Evolutionary conservation across 495 filamentous ascomycete genomes (phyloP).

Genomic region (Neurospora sp.): DNA sequence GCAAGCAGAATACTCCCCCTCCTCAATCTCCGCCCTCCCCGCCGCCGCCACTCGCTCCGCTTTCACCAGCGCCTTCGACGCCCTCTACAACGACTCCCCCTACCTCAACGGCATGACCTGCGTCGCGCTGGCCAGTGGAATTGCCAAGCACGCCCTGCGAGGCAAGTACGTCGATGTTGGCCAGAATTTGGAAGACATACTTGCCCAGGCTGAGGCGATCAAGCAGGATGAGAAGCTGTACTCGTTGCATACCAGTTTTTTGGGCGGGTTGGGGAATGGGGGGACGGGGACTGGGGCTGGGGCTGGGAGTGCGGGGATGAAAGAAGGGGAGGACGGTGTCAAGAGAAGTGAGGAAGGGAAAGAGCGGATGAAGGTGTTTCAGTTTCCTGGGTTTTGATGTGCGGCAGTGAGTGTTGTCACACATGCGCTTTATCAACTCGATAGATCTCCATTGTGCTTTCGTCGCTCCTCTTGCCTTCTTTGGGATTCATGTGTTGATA

Average conservation of each 20-base stretch:
- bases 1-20: conserved; percentile 16
- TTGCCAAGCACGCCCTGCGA: conserved; percentile 18
- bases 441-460: too few species aligned
- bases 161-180: conserved; percentile 24
- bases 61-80: conserved; percentile 15
- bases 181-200: conserved; percentile 25
- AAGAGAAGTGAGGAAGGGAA: background rate
- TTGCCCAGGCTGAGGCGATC: conserved; percentile 16
- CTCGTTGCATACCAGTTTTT: conserved; percentile 17
- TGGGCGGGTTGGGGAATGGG: conserved; percentile 17
- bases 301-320: too few species aligned
- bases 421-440: too few species aligned
- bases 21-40: conserved; percentile 15
- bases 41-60: conserved; percentile 1
- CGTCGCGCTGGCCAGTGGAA: conserved; percentile 20
- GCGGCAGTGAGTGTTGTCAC: too few species aligned
- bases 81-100: conserved; percentile 23
- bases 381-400: conserved; percentile 22
- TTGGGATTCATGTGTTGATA: too few species aligned
- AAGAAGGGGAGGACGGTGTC: background rate
- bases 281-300: conserved; percentile 2
- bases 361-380: conserved; percentile 3
- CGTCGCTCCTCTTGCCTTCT: too few species aligned
- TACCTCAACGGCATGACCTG: conserved; percentile 29
- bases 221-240: conserved; percentile 14